A percentile compares a stretch with the other conserved stretches of the same genome.
Conservation (phyloP, 23 red algal genomes). For the Rhodosorus marinus region DNA sequence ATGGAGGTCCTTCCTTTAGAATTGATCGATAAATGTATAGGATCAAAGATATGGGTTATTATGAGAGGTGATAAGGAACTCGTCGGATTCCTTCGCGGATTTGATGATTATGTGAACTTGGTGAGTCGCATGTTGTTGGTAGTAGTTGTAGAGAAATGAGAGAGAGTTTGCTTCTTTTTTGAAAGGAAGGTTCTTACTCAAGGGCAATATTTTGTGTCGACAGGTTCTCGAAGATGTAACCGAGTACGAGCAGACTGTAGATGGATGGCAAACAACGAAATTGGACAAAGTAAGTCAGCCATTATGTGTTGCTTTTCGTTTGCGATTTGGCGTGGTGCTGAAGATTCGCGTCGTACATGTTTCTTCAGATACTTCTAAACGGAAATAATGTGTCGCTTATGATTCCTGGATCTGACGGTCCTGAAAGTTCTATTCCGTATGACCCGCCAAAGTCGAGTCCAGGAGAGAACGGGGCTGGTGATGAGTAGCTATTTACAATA, state of each 20-base stretch:
- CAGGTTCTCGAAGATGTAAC: slow-evolving; percentile 84
- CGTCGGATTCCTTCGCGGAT: slow-evolving; percentile 63
- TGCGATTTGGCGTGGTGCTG: not conserved
- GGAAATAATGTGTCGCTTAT: slow-evolving; percentile 83
- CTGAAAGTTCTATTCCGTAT: slow-evolving; percentile 4
- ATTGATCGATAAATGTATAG: slow-evolving; percentile 73
- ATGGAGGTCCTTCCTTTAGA: slow-evolving; percentile 82
- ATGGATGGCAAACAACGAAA: slow-evolving; percentile 8
- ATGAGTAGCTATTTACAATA: no score
- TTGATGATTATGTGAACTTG: slow-evolving; percentile 94
- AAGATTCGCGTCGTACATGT: no score
- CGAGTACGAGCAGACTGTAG: slow-evolving; percentile 30
- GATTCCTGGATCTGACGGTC: slow-evolving; percentile 48
- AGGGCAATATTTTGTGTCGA: not conserved
- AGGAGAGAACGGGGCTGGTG: no score
- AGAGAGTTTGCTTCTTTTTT: not conserved
- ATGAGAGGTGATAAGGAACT: slow-evolving; percentile 75
- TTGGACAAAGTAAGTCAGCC: not conserved
- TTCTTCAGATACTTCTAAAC: slow-evolving; percentile 58
- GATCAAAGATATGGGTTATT: slow-evolving; percentile 77
- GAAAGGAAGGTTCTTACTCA: not conserved
- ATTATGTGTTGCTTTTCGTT: not conserved
- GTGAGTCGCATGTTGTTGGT: slow-evolving; percentile 10
- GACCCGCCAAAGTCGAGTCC: no score
- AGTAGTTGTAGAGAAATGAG: not conserved